Evolutionary conservation across 2,329 filamentous ascomycete genomes (phyloP), one percentile per base, ranked within the genome.

Genomic region (Fusarium sp.): DNA sequence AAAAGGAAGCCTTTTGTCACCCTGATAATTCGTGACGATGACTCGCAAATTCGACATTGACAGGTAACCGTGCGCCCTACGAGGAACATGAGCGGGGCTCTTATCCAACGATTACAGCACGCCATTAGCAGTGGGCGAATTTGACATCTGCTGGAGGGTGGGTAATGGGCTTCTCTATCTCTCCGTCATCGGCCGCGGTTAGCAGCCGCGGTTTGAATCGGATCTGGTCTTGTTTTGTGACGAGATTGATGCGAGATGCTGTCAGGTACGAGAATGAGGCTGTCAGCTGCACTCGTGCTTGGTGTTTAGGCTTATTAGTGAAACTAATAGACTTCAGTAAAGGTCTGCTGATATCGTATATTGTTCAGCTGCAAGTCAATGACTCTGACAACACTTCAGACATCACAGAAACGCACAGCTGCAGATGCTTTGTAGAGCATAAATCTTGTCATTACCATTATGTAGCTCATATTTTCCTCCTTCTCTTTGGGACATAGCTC

Each of bases 361-460:
- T 52, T 10, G 41, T 20, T 20, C n/a, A 43, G 41, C 41, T 20
- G n/a, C 27, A 52, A 13, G 48, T 52, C 18, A 20, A 52, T 52
- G 48, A 52, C 48, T 29, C 5, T 31, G 14, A 31, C 18, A 13
- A 31, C n/a, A 24, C 54, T 57, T 14, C 0, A n/a, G 2, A 24
- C 27, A 52, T 14, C 18, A 52, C 18, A 52, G 27, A 52, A 52
- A 52, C 48, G 48, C 11, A 29, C 7, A 58, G 35, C 24, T 31
- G 22, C 33, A 50, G 45, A 27, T 64, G 35, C 31, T 60, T 45
- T 50, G 52, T 68, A 63, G 67, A 67, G 67, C 67, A 71, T 58
- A 68, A 71, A 59, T 74, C 50, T 64, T 78, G 54, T 73, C 71
- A 78, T 78, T 78, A 78, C 71, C 63, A 78, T 78, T 78, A 78